These are phyloP conservation scores for sweet orange (Citrus sinensis) DNA, from an alignment of 345 rosid genomes.

Conservation along the genomic window DVS_A1.0 CM039162.1:1207001-1207500, in stretches of 20 bases:
- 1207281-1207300: neutral
- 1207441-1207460: conserved; percentile 99
- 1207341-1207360: neutral
- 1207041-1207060: conserved; percentile 60
- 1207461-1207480: conserved; percentile 99
- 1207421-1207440: conserved; percentile 99
- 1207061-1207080: neutral
- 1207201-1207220: neutral
- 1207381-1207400: neutral
- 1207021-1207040: conserved; percentile 81
- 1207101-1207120: neutral
- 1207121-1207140: neutral
- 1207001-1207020: conserved; percentile 83
- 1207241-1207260: neutral
- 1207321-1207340: neutral
- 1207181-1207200: neutral
- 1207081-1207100: neutral
- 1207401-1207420: conserved; percentile 1
- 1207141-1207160: neutral
- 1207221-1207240: neutral
- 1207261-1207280: neutral
- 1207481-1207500: conserved; percentile 97
- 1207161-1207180: neutral
- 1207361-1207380: neutral
- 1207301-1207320: neutral